These are phyloP conservation scores for Pseudozyma tsukubaensis DNA, from an alignment of 1,284 basidiomycete genomes.

Conservation along the genomic window DNA sequence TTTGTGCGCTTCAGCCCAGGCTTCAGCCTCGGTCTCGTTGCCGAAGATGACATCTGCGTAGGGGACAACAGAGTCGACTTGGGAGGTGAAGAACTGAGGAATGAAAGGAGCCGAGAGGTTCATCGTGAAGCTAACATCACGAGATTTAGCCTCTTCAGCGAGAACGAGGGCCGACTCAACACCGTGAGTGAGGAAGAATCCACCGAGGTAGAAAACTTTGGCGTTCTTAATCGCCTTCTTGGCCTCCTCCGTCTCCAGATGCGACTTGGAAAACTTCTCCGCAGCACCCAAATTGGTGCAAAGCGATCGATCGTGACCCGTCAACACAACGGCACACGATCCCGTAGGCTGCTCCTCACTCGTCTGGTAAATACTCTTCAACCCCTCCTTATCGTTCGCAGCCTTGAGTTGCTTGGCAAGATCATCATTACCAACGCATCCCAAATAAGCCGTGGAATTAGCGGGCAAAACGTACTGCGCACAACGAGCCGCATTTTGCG, in stretches of 20 bases:
- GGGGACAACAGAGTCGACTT: slow-evolving; percentile 64
- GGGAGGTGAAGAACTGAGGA: slow-evolving; percentile 86
- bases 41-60: slow-evolving; percentile 71
- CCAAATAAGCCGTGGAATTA: slow-evolving; percentile 93
- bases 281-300: slow-evolving; percentile 90
- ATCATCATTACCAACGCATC: slow-evolving; percentile 91
- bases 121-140: slow-evolving; percentile 77
- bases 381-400: slow-evolving; percentile 94
- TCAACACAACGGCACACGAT: slow-evolving; percentile 95
- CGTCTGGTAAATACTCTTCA: slow-evolving; percentile 89
- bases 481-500: slow-evolving; percentile 94
- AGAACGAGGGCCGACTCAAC: slow-evolving; percentile 79
- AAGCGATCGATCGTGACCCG: slow-evolving; percentile 91
- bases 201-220: slow-evolving; percentile 92
- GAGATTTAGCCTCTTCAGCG: slow-evolving; percentile 81
- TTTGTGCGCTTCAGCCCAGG: slow-evolving; percentile 78
- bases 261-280: slow-evolving; percentile 84
- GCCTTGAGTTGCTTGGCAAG: slow-evolving; percentile 87
- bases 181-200: slow-evolving; percentile 97
- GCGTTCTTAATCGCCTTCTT: slow-evolving; percentile 82
- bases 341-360: slow-evolving; percentile 88
- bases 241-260: slow-evolving; percentile 82
- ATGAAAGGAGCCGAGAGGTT: slow-evolving; percentile 99
- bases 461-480: slow-evolving; percentile 80
- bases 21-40: slow-evolving; percentile 92